Evolutionary conservation across 2,329 filamentous ascomycete species (phyloP), one percentile per base, ranked within the genome.

Genomic region (Anthostomella pinea): DNA sequence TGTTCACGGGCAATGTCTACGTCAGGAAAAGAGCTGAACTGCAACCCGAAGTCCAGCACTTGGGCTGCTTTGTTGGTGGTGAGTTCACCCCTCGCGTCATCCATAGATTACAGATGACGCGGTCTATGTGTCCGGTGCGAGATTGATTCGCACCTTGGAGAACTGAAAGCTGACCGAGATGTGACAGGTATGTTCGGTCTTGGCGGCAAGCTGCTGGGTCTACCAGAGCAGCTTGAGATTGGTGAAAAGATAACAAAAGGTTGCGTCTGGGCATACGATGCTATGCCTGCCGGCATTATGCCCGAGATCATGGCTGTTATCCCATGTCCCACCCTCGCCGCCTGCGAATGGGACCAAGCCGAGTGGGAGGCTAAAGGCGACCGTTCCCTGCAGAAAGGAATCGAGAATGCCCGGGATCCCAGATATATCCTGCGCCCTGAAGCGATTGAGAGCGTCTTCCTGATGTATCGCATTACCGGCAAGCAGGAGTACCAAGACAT

Each of bases 61-160:
- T 87, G 2, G 72, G 75, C 4, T 88, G 84, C 60, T 89, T 86
- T 52, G 69, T 75, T 4, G 84, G 84, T 8, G 85, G 83, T 42
- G 37, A 21, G 33, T 19, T 8, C 8, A 8, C 14, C 25, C 25
- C 25, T 16, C 17, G 8, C 17, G 14, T 3, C 29, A n/a, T 10
- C 7, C 3, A 5, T 18, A 18, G 5, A n/a, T 14, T 10, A n/a
- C 15, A 4, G 9, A 18, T 21, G 10, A 4, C 20, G 15, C 13
- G 8, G n/a, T 31, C 7, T 19, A 3, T 19, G n/a, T n/a, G n/a
- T n/a, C n/a, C n/a, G n/a, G n/a, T n/a, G n/a, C n/a, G n/a, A n/a
- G n/a, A n/a, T n/a, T n/a, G n/a, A n/a, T n/a, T n/a, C n/a, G n/a
- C n/a, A n/a, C n/a, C n/a, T n/a, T n/a, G n/a, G n/a, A n/a, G n/a